phyloP scores from a whole-genome alignment of 257 asterid genomes.

The Nicotiana obtusifolia region DNA sequence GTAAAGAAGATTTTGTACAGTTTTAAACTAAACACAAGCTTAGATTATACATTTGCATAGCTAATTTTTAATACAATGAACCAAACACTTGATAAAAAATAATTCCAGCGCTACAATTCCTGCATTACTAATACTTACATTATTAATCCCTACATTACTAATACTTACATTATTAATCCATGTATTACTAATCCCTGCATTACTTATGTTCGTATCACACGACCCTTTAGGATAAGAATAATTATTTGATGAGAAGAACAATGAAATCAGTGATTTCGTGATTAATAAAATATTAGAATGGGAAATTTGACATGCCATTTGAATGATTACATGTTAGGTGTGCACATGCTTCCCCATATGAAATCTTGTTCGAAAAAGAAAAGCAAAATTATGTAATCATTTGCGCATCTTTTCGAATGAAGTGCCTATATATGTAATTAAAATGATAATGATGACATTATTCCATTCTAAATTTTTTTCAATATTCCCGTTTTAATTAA shows the following conservation, averaged over 20 bases:
- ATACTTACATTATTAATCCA: too few relatives aligned
- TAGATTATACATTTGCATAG: too few relatives aligned
- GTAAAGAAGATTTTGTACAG: too few relatives aligned
- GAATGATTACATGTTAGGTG: slow-evolving; percentile 58
- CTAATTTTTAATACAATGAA: too few relatives aligned
- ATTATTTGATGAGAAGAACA: not conserved
- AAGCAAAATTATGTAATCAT: slow-evolving; percentile 2
- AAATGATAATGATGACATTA: slow-evolving; percentile 36
- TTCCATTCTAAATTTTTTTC: slow-evolving; percentile 10
- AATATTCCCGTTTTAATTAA: slow-evolving; percentile 3
- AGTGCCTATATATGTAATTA: slow-evolving; percentile 25
- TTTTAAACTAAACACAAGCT: too few relatives aligned
- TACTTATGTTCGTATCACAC: too few relatives aligned
- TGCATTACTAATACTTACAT: too few relatives aligned
- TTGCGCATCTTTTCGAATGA: slow-evolving; percentile 15
- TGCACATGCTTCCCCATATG: slow-evolving; percentile 49
- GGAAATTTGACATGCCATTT: slow-evolving; percentile 36
- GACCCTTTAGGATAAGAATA: not conserved
- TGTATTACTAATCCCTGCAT: too few relatives aligned
- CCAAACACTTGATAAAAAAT: too few relatives aligned
- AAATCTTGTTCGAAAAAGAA: not conserved
- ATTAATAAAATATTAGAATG: not conserved
- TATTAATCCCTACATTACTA: too few relatives aligned
- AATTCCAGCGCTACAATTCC: too few relatives aligned
- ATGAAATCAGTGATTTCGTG: not conserved